These are phyloP conservation scores for Silene uniflora DNA, from an alignment of 148 eudicot genomes.

Conservation along the genomic window DNA sequence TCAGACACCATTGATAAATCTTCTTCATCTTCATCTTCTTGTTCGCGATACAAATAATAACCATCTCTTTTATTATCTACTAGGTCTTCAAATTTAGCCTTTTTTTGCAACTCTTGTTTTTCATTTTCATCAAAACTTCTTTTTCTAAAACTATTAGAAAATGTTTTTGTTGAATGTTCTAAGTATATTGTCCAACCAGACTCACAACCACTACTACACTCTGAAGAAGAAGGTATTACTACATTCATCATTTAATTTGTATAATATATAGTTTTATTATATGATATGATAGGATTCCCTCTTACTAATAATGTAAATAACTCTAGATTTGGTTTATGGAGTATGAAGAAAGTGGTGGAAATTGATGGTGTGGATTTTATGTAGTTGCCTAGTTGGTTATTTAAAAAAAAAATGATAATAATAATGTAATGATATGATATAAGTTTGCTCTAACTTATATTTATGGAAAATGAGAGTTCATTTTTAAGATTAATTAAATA, in stretches of 20 bases:
- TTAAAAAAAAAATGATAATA: not conserved
- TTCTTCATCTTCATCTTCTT: slow-evolving; percentile 5
- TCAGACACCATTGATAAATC: slow-evolving; percentile 37
- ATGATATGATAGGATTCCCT: not conserved
- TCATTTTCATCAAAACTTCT: not conserved
- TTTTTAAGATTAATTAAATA: too few species aligned
- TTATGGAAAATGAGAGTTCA: too few species aligned
- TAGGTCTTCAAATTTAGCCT: not conserved
- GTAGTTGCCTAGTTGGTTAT: slow-evolving; percentile 6
- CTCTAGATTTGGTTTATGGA: not conserved
- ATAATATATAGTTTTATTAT: not conserved
- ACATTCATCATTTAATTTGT: slow-evolving; percentile 18
- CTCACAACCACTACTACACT: slow-evolving; percentile 31
- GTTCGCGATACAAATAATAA: not conserved
- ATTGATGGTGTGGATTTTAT: slow-evolving; percentile 9
- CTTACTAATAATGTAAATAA: not conserved
- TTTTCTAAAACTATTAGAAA: not conserved
- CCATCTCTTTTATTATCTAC: not conserved
- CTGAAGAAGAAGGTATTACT: slow-evolving; percentile 16
- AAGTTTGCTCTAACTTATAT: not conserved
- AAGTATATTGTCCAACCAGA: slow-evolving; percentile 40
- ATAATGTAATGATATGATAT: not conserved
- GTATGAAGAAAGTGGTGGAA: not conserved
- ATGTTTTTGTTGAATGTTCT: slow-evolving; percentile 19
- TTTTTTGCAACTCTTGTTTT: not conserved